Base-by-base conservation (phyloP, 768 basidiomycete genomes). In the Mycena albidolilacea region DNA sequence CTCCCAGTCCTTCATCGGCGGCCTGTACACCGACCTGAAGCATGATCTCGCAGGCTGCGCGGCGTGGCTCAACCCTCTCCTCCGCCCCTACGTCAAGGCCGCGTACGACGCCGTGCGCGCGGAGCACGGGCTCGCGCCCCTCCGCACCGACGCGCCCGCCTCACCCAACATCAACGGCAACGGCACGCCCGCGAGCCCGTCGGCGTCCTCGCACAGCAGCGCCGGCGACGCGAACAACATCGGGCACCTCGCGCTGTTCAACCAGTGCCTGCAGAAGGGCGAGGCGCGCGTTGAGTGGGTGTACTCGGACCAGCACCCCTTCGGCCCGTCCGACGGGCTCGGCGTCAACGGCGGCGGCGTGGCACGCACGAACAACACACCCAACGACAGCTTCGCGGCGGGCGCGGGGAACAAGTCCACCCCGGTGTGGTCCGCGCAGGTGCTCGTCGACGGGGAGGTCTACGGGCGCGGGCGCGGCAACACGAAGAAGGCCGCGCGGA, bases 191-290 rank as follows among this genome's bases (percentile, higher is more conserved):
- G 0, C 69, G 43, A 69, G 77, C 5, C 77, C 79, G 23, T 67
- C 79, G 0, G 65, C 82, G 4, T 76, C 78, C 14, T 69, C 73
- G 5, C n/a, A 48, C 46, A 35, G 62, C 62, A 63, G 44, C 62
- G 46, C 7, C 61, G 39, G 70, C 78, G 60, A 72, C 78, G 63
- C 59, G 78, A 73, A 77, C 44, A 84, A 84, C 43, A 78, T 81
- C 48, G 94, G 94, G 5, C 92, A 95, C 78, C 88, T 95, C 12
- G 91, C 92, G 46, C 81, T 95, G 65, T 95, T 95, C 86, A 95
- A 95, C 78, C 94, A 95, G 82, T 84, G 88, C 69, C 79, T 95
- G 67, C 91, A 93, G 81, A 92, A 89, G 44, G 81, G 76, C 78
- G 37, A 85, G 43, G 46, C 84, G 77, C 85, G 84, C 64, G 87